Conservation (phyloP, 139 green algal species). For the Tetratostichococcus sp. region DNA sequence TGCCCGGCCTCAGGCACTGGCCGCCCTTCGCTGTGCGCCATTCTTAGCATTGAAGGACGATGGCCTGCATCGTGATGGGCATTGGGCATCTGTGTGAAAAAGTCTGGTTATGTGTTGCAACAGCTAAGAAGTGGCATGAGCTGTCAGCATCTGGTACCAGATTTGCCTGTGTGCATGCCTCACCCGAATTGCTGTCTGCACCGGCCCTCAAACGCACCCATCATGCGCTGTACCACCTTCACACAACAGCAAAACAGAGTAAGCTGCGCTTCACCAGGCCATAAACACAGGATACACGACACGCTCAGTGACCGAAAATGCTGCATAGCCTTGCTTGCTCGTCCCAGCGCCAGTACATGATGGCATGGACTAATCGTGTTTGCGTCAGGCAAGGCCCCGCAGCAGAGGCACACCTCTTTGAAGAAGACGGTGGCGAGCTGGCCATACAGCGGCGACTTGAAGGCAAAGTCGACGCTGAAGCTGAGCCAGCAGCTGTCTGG, state of each 20-base stretch:
- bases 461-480: conserved; percentile 87
- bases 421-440: conserved; percentile 66
- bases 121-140: neutral
- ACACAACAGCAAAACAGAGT: conserved; percentile 49
- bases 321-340: no score
- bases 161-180: neutral
- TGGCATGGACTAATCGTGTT: no score
- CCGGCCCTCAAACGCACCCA: conserved; percentile 79
- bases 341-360: no score
- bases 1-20: no score
- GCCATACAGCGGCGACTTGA: conserved; percentile 77
- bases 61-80: neutral
- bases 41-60: neutral
- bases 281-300: no score
- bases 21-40: neutral
- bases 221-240: conserved; percentile 83
- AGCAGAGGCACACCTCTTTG: conserved; percentile 34
- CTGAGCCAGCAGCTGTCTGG: conserved; percentile 61
- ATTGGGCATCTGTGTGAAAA: no score
- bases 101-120: no score
- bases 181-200: conserved; percentile 71
- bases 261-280: neutral
- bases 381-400: no score
- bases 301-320: no score
- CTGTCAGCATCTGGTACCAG: neutral